These are phyloP conservation scores for Stachybotrys chlorohalonatus DNA, from an alignment of 2,329 filamentous ascomycete species.

Conservation along the genomic window DNA sequence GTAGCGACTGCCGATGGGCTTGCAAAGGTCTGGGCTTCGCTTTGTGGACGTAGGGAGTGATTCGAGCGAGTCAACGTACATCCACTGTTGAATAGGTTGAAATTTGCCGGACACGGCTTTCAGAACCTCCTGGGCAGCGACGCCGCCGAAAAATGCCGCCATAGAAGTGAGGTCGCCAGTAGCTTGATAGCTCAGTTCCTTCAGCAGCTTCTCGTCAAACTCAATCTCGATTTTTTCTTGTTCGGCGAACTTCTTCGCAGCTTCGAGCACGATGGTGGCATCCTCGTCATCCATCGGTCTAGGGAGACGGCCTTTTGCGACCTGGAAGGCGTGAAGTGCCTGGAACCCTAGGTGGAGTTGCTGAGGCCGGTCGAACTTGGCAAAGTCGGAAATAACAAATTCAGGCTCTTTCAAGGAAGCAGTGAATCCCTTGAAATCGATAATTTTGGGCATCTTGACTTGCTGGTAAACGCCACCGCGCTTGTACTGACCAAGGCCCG, in stretches of 20 bases:
- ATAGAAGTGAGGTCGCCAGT: slow-evolving; percentile 84
- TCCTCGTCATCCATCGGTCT: slow-evolving; percentile 78
- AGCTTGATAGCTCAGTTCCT: slow-evolving; percentile 90
- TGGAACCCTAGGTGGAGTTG: slow-evolving; percentile 91
- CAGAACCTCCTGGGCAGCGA: slow-evolving; percentile 87
- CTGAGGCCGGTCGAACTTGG: slow-evolving; percentile 91
- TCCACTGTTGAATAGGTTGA: slow-evolving; percentile 86
- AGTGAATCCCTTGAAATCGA: slow-evolving; percentile 79
- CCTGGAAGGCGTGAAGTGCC: slow-evolving; percentile 78
- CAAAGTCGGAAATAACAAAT: slow-evolving; percentile 86
- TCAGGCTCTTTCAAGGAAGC: slow-evolving; percentile 78
- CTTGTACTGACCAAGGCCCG: slow-evolving; percentile 76
- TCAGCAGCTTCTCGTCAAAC: slow-evolving; percentile 84
- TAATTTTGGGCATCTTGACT: slow-evolving; percentile 95
- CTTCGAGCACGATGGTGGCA: slow-evolving; percentile 65
- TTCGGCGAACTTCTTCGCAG: slow-evolving; percentile 65
- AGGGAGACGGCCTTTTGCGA: slow-evolving; percentile 66
- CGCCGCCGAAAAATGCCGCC: slow-evolving; percentile 90
- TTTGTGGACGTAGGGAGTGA: slow-evolving; percentile 69
- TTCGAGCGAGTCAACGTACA: slow-evolving; percentile 98
- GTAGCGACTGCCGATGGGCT: slow-evolving; percentile 76
- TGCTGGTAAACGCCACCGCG: slow-evolving; percentile 86
- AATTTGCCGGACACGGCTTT: slow-evolving; percentile 98
- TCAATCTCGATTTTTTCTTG: slow-evolving; percentile 61
- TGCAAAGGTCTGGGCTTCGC: slow-evolving; percentile 80